These are phyloP conservation scores for Penicillium capsulatum DNA, from an alignment of 2,329 filamentous ascomycete genomes.

Conservation along the genomic window DNA sequence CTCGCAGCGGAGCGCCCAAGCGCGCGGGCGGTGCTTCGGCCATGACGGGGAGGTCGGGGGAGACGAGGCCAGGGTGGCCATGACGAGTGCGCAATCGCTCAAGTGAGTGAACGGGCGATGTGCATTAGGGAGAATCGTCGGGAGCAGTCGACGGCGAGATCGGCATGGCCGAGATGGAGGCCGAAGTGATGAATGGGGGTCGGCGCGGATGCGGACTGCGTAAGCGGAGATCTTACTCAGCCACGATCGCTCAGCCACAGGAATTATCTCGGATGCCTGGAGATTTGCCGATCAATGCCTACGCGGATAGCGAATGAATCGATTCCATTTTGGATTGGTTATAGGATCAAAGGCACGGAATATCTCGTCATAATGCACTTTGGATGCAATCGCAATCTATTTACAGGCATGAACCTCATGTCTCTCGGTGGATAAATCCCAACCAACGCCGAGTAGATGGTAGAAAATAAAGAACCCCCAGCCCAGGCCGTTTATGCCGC, in stretches of 20 bases:
- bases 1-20: constrained; percentile 57
- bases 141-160: not conserved
- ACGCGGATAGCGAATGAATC: not conserved
- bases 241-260: constrained; percentile 18
- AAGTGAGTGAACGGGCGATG: constrained; percentile 6
- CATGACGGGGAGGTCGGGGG: constrained; percentile 39
- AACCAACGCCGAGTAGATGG: constrained; percentile 1
- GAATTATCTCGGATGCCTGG: too few relatives aligned
- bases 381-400: constrained; percentile 1
- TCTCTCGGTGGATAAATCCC: not conserved
- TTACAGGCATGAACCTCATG: not conserved
- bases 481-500: too few relatives aligned
- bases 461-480: not conserved
- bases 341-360: not conserved
- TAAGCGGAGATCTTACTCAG: constrained; percentile 15
- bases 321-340: not conserved
- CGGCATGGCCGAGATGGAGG: constrained; percentile 7
- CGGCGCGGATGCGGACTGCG: constrained; percentile 5
- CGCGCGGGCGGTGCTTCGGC: constrained; percentile 40
- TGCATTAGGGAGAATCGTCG: constrained; percentile 10
- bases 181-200: constrained; percentile 4
- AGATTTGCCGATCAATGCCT: too few relatives aligned
- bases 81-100: constrained; percentile 18
- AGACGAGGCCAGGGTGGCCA: constrained; percentile 39
- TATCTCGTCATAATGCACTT: not conserved